Percentiles rank a stretch among this genome's conserved stretches.
phyloP scores from a whole-genome alignment of 2,329 filamentous ascomycete species.

The Ilyonectria sp. region DNA sequence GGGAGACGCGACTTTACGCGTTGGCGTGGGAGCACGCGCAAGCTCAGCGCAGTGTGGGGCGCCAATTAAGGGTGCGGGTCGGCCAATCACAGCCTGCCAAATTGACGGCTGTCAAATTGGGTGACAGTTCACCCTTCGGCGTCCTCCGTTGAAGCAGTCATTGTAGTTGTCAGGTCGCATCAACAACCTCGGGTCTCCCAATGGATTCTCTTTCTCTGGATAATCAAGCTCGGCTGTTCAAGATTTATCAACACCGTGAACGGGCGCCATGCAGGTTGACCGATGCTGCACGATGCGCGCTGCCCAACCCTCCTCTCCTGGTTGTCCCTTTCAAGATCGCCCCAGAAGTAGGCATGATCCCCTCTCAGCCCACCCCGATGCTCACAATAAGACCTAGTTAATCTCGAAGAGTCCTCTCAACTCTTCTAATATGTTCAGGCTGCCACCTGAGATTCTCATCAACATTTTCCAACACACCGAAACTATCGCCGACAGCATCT shows the following conservation, averaged over 20 bases:
- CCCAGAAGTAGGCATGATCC: slow-evolving; percentile 27
- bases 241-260: too few relatives aligned
- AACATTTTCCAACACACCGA: slow-evolving; percentile 39
- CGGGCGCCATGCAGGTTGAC: neutral
- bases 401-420: neutral
- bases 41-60: slow-evolving; percentile 31
- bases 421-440: slow-evolving; percentile 33
- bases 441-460: slow-evolving; percentile 48
- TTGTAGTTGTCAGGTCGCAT: too few relatives aligned
- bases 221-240: too few relatives aligned
- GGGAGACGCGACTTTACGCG: slow-evolving; percentile 56
- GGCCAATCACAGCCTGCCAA: slow-evolving; percentile 37
- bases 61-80: slow-evolving; percentile 41
- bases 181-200: too few relatives aligned
- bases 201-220: too few relatives aligned
- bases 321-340: slow-evolving; percentile 30
- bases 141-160: too few relatives aligned
- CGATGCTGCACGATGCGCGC: neutral
- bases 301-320: neutral
- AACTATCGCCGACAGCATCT: slow-evolving; percentile 30
- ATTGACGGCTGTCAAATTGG: neutral
- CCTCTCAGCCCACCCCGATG: neutral
- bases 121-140: too few relatives aligned
- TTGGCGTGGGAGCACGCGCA: slow-evolving; percentile 34
- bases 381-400: slow-evolving; percentile 28